Percentiles rank a stretch among this genome's conserved stretches.
Evolutionary conservation across 805 yeast genomes (phyloP).

Genomic region (Lipomyces yamadae): DNA sequence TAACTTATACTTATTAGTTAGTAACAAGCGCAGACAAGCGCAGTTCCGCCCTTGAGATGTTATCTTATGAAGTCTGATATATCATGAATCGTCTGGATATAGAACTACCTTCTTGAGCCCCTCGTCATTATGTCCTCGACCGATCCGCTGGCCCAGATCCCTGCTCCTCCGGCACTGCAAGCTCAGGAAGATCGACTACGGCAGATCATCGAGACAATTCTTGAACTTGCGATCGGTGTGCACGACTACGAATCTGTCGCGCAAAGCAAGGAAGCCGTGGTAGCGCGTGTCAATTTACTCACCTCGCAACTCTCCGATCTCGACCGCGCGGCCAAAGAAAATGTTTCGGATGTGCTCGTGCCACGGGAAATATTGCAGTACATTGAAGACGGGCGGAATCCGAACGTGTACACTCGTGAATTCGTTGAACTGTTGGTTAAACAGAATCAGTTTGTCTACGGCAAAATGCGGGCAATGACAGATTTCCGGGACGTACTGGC

Average conservation of each 20-base stretch:
- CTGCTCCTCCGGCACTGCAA: slow-evolving; percentile 25
- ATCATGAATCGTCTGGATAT: background rate
- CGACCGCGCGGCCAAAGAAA: slow-evolving; percentile 17
- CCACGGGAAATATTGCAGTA: slow-evolving; percentile 89
- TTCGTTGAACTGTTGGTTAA: slow-evolving; percentile 92
- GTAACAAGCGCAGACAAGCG: no score
- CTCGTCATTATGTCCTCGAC: slow-evolving; percentile 14
- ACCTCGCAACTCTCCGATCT: slow-evolving; percentile 27
- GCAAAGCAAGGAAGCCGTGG: slow-evolving; percentile 68
- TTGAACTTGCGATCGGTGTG: slow-evolving; percentile 87
- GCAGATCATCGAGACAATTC: slow-evolving; percentile 72
- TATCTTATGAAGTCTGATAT: background rate
- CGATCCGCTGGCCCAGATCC: slow-evolving; percentile 22
- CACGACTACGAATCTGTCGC: slow-evolving; percentile 92
- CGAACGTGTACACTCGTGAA: slow-evolving; percentile 95
- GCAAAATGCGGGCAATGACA: slow-evolving; percentile 67
- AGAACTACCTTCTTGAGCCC: background rate
- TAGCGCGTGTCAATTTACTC: slow-evolving; percentile 42
- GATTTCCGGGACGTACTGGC: slow-evolving; percentile 70
- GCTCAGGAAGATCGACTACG: slow-evolving; percentile 49
- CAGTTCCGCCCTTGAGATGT: no score
- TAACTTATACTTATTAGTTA: no score
- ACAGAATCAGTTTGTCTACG: slow-evolving; percentile 84
- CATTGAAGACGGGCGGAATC: slow-evolving; percentile 95
- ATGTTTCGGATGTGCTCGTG: slow-evolving; percentile 39